Evolutionary conservation across 768 basidiomycete genomes (phyloP), one percentile per base, ranked within the genome.

Genomic region (Rhizopogon roseolus): DNA sequence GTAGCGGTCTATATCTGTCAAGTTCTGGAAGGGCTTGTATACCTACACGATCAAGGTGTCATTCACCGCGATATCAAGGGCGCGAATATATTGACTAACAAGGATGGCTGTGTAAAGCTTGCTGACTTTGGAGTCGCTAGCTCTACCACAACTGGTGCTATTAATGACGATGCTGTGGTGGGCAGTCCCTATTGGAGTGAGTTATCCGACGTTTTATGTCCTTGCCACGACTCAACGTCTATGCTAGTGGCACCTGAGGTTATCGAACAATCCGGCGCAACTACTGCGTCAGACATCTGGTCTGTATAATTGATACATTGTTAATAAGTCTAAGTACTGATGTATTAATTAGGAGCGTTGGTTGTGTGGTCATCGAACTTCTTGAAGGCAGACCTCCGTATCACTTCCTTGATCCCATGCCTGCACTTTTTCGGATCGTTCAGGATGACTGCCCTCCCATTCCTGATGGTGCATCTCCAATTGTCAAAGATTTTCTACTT

Each of bases 31-130:
- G 97, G 97, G 1, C 79, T 99, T 34, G 87, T 95, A 45, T 99
- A 99, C 67, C 84, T 99, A 10, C 94, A 98, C 60, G 90, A 92
- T 60, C 82, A 90, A 11, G 93, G 90, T 60, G 97, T 98, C 68
- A 93, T 98, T 54, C 94, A 98, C 70, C 89, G 94, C 10, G 97
- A 99, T 65, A 99, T 99, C 76, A 99, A 99, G 66, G 97, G 97
- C 19, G 97, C 91, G 37, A 98, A 99, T 67, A 97, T 99, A 53
- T 85, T 99, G 54, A 94, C 97, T 3, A 95, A 98, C 68, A 99
- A 99, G 73, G 96, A 98, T 73, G 97, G 97, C 6, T 89, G 87
- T 19, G 95, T 99, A 55, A 99, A 98, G 71, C 80, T 99, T n/a
- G 97, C 97, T 11, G 97, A 99, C 71, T 99, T 99, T 64, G 97